These are phyloP conservation scores for Apodospora peruviana DNA, from an alignment of 495 filamentous ascomycete species.

Conservation along the genomic window DNA sequence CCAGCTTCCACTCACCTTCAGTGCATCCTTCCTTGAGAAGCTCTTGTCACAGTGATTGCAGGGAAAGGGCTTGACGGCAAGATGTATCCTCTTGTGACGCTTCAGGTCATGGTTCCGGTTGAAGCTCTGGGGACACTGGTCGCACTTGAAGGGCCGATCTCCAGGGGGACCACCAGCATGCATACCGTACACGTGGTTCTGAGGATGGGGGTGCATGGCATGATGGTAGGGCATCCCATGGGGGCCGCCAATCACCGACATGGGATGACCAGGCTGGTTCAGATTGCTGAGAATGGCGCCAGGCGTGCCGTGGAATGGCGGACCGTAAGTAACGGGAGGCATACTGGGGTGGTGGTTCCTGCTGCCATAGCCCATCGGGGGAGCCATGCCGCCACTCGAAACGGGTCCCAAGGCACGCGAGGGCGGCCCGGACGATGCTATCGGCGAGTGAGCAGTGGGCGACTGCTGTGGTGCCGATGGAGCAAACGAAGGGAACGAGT, in stretches of 20 bases:
- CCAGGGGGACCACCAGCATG: conserved; percentile 18
- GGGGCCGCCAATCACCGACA: conserved; percentile 64
- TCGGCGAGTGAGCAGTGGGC: conserved; percentile 6
- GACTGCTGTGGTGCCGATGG: conserved; percentile 34
- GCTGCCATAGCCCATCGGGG: conserved; percentile 18
- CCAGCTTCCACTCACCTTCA: conserved; percentile 68
- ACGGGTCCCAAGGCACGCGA: conserved; percentile 38
- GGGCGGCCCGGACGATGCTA: conserved; percentile 6
- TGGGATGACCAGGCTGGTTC: conserved; percentile 64
- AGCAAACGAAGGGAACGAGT: conserved; percentile 47
- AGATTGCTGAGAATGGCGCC: conserved; percentile 75
- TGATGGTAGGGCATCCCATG: conserved; percentile 34
- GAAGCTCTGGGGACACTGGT: conserved; percentile 87
- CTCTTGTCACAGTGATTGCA: conserved; percentile 92
- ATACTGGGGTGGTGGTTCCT: conserved; percentile 7
- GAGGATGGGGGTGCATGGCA: conserved; percentile 35
- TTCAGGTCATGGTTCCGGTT: conserved; percentile 97
- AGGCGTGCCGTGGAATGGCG: conserved; percentile 25
- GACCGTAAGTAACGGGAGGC: conserved; percentile 12
- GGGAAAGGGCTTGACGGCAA: conserved; percentile 93
- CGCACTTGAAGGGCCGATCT: conserved; percentile 92
- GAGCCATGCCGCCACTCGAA: conserved; percentile 36
- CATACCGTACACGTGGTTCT: conserved; percentile 31
- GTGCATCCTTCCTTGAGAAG: conserved; percentile 92
- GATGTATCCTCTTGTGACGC: conserved; percentile 89